A percentile compares a stretch with the other conserved stretches of the same genome.
Evolutionary conservation across 345 rosid genomes (phyloP).

Genomic region (Nasturtium officinale): DNA sequence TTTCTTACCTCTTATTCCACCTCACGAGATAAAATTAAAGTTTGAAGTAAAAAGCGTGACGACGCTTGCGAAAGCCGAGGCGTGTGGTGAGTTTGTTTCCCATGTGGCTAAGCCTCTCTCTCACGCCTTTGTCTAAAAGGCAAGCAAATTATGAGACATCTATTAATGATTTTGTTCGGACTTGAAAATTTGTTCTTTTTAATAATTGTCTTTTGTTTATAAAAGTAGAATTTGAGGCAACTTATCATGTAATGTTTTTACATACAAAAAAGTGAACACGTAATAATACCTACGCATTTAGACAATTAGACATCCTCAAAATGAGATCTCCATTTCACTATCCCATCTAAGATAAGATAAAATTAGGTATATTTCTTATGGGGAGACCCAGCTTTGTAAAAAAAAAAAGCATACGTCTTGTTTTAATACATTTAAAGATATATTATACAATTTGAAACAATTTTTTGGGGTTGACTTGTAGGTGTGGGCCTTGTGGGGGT

Average conservation of each 20-base stretch:
- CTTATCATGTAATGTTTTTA: slow-evolving; percentile 25
- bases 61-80: slow-evolving; percentile 40
- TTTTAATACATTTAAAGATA: neutral
- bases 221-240: slow-evolving; percentile 10
- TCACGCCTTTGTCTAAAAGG: slow-evolving; percentile 45
- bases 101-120: slow-evolving; percentile 25
- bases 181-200: neutral
- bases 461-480: slow-evolving; percentile 20
- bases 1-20: neutral
- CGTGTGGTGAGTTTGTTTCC: slow-evolving; percentile 38
- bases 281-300: slow-evolving; percentile 6
- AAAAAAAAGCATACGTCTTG: neutral
- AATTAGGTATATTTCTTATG: neutral
- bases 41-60: slow-evolving; percentile 33
- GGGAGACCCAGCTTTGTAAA: neutral
- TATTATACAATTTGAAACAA: neutral
- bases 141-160: slow-evolving; percentile 37
- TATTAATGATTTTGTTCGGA: slow-evolving; percentile 36
- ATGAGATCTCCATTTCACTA: neutral
- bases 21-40: slow-evolving; percentile 7
- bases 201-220: neutral
- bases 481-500: slow-evolving; percentile 17
- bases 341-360: neutral
- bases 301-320: slow-evolving; percentile 12
- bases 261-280: slow-evolving; percentile 12